Evolutionary conservation across 2,329 filamentous ascomycete genomes (phyloP).

Genomic region (Biscogniauxia marginata): DNA sequence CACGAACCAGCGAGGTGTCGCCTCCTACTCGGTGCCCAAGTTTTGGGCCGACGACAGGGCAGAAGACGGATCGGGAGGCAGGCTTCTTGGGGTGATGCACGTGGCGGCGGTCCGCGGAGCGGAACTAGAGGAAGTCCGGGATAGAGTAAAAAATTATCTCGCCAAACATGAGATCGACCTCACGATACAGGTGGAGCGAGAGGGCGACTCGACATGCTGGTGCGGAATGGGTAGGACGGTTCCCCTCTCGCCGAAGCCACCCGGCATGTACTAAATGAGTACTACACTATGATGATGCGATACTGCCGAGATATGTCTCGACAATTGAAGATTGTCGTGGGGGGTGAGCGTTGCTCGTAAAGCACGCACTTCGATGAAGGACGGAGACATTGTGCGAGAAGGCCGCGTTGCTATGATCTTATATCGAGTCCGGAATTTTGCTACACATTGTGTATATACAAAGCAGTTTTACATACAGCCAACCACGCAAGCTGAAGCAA

Average conservation of each 20-base stretch:
- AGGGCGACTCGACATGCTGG: slow-evolving; percentile 69
- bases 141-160: slow-evolving; percentile 72
- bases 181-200: slow-evolving; percentile 83
- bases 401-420: too few relatives aligned
- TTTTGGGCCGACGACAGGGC: slow-evolving; percentile 85
- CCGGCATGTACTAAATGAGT: slow-evolving; percentile 23
- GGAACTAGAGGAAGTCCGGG: slow-evolving; percentile 78
- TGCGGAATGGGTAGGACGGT: slow-evolving; percentile 46
- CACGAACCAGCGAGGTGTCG: slow-evolving; percentile 77
- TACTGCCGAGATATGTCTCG: not conserved
- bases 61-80: slow-evolving; percentile 43
- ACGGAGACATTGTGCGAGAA: too few relatives aligned
- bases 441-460: too few relatives aligned
- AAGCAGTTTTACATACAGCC: too few relatives aligned
- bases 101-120: slow-evolving; percentile 71
- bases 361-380: too few relatives aligned
- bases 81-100: slow-evolving; percentile 81
- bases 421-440: too few relatives aligned
- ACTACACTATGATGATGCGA: not conserved
- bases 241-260: slow-evolving; percentile 30
- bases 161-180: slow-evolving; percentile 72
- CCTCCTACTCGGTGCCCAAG: slow-evolving; percentile 79
- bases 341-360: not conserved
- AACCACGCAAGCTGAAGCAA: too few relatives aligned
- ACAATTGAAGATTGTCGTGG: not conserved